Base-by-base conservation (phyloP, 2,329 filamentous ascomycete genomes). In the Trichoderma atrobrunneum region DNA sequence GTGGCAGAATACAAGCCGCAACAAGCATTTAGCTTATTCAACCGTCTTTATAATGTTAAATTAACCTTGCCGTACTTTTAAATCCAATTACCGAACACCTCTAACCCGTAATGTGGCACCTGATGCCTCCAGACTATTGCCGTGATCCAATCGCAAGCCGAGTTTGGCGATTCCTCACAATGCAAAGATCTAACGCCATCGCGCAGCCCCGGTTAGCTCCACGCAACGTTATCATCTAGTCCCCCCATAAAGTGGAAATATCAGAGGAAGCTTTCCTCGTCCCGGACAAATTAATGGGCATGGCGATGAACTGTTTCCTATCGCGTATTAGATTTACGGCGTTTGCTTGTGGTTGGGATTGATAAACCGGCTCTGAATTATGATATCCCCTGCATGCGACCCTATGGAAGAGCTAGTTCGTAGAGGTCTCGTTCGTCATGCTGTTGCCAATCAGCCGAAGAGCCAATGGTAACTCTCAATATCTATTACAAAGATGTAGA, bases 141-240 rank as follows among this genome's bases (percentile, higher is more conserved):
- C 34, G 43, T 34, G 63, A 54, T 57, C 68, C 69, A 69, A 69
- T 39, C 69, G 48, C 24, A 24, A n/a, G 54, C 8, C 65, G 21
- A 5, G 10, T 34, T 43, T 24, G 36, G 10, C 7, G 63, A 72
- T 72, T 72, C 56, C 63, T 72, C 70, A 72, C 62, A 56, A 67
- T 56, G 51, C 70, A 51, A 59, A 65, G 34, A 72, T 62, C 63
- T 72, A 67, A 67, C 70, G 70, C 70, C 63, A 72, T 72, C 70
- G 62, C 39, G 26, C 39, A 64, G 61, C 61, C 61, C 61, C 24
- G 61, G 36, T 57, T 64, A 57, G 56, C 43, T 54, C 30, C 63
- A 21, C 70, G 48, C 36, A 57, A 36, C 57, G 32, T 67, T 65
- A 65, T 65, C 63, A 10, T 34, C 26, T 7, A 65, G 30, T 16